phyloP scores from a whole-genome alignment of 345 rosid species.

The Salix dunnii region DNA sequence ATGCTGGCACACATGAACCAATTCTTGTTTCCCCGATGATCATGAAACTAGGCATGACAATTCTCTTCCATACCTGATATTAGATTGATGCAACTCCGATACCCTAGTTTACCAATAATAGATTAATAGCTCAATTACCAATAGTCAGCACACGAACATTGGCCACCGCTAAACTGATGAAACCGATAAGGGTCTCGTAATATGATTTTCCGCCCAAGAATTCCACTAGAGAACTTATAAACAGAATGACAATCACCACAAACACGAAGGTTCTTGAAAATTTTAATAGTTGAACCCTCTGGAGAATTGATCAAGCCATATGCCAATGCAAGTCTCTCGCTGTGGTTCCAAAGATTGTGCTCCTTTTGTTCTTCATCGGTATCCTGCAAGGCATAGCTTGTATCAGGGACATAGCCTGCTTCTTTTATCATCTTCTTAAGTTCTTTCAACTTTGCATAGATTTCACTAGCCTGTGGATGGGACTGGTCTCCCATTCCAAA shows the following conservation, averaged over 20 bases:
- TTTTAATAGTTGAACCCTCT: slow-evolving; percentile 50
- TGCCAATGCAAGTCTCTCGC: slow-evolving; percentile 89
- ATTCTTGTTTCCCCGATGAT: too few relatives aligned
- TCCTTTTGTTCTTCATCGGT: slow-evolving; percentile 93
- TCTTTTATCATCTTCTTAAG: slow-evolving; percentile 70
- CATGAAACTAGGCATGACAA: too few relatives aligned
- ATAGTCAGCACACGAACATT: slow-evolving; percentile 74
- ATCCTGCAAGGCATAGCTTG: slow-evolving; percentile 75
- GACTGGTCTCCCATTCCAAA: slow-evolving; percentile 77
- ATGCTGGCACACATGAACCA: too few relatives aligned
- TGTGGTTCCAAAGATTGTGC: slow-evolving; percentile 82
- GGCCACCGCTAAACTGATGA: slow-evolving; percentile 73
- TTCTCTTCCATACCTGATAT: too few relatives aligned
- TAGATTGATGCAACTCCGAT: too few relatives aligned
- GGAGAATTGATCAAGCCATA: slow-evolving; percentile 59
- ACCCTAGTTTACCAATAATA: too few relatives aligned
- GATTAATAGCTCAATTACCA: slow-evolving; percentile 45
- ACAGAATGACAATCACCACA: slow-evolving; percentile 82
- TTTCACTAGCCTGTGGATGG: slow-evolving; percentile 53
- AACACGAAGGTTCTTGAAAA: slow-evolving; percentile 84
- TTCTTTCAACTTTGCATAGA: slow-evolving; percentile 68
- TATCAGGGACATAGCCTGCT: slow-evolving; percentile 77
- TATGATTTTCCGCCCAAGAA: slow-evolving; percentile 45
- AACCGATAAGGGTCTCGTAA: slow-evolving; percentile 76
- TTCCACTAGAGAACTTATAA: slow-evolving; percentile 65